Conservation (phyloP, 345 rosid species). For the Raphanus sativus region DNA sequence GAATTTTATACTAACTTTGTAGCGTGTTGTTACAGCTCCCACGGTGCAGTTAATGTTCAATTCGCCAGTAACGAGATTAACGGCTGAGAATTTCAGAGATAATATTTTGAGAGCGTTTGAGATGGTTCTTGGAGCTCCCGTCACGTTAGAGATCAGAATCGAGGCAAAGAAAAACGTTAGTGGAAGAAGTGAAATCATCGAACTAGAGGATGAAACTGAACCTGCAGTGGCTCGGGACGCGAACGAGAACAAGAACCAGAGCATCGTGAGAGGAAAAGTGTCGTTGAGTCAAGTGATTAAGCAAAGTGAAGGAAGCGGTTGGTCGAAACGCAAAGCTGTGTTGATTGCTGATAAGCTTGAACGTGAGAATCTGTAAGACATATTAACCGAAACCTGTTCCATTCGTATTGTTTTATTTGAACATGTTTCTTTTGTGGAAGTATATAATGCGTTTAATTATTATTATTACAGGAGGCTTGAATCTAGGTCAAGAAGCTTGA, state of each 20-base stretch:
- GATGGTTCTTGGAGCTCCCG: slow-evolving; percentile 69
- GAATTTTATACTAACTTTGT: slow-evolving; percentile 3
- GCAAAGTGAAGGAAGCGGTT: slow-evolving; percentile 79
- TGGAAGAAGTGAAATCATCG: slow-evolving; percentile 71
- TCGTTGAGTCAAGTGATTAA: slow-evolving; percentile 86
- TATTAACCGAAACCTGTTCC: not conserved
- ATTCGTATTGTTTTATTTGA: not conserved
- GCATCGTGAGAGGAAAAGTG: slow-evolving; percentile 90
- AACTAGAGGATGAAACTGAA: slow-evolving; percentile 45
- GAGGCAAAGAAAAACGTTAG: slow-evolving; percentile 40
- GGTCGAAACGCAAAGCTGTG: slow-evolving; percentile 87
- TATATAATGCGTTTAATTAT: slow-evolving; percentile 10
- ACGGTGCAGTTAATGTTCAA: slow-evolving; percentile 74
- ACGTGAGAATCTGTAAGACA: slow-evolving; percentile 85
- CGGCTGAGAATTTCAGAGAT: slow-evolving; percentile 69
- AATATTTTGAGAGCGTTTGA: slow-evolving; percentile 83
- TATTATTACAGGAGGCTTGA: slow-evolving; percentile 70
- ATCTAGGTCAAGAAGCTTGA: slow-evolving; percentile 79
- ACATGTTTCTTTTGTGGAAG: not conserved
- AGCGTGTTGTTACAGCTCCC: slow-evolving; percentile 66
- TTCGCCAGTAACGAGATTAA: slow-evolving; percentile 54
- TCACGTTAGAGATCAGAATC: slow-evolving; percentile 77
- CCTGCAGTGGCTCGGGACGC: slow-evolving; percentile 30
- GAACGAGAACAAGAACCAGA: slow-evolving; percentile 55
- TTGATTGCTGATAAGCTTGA: slow-evolving; percentile 93